These are phyloP conservation scores for Botrytis squamosa DNA, from an alignment of 2,329 filamentous ascomycete species.

Conservation along the genomic window DNA sequence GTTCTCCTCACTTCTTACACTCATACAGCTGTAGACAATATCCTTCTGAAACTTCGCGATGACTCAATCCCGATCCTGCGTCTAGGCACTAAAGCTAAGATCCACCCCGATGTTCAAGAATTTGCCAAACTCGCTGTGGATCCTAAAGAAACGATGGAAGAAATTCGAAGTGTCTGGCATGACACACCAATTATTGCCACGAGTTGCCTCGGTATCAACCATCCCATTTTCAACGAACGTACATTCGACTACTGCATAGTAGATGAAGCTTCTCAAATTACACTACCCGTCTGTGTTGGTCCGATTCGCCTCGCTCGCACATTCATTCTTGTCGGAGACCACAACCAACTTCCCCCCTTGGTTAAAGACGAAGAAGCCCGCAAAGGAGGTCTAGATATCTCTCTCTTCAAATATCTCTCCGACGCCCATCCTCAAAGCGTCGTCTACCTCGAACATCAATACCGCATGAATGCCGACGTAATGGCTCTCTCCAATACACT, in stretches of 20 bases:
- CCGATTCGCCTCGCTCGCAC: slow-evolving; percentile 90
- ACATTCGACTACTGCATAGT: slow-evolving; percentile 98
- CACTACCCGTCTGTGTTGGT: slow-evolving; percentile 87
- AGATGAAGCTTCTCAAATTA: slow-evolving; percentile 97
- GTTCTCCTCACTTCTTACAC: slow-evolving; percentile 94
- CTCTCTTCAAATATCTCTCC: slow-evolving; percentile 89
- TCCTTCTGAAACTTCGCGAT: slow-evolving; percentile 82
- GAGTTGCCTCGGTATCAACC: slow-evolving; percentile 89
- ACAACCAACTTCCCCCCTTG: slow-evolving; percentile 91
- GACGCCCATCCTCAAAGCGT: slow-evolving; percentile 85
- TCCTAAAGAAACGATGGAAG: slow-evolving; percentile 74
- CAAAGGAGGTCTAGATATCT: slow-evolving; percentile 83
- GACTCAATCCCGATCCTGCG: slow-evolving; percentile 78
- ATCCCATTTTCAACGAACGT: slow-evolving; percentile 82
- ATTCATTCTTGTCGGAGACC: slow-evolving; percentile 94
- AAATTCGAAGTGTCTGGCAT: slow-evolving; percentile 81
- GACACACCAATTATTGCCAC: slow-evolving; percentile 87
- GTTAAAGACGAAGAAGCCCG: slow-evolving; percentile 90
- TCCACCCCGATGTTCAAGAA: slow-evolving; percentile 82
- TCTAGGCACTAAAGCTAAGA: slow-evolving; percentile 80
- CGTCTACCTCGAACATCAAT: slow-evolving; percentile 90
- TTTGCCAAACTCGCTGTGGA: slow-evolving; percentile 79
- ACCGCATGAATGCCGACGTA: slow-evolving; percentile 96
- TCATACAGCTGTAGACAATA: slow-evolving; percentile 97
- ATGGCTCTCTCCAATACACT: slow-evolving; percentile 91